These are phyloP conservation scores for Filosporella fistucella DNA, from an alignment of 495 filamentous ascomycete species.

Conservation along the genomic window DNA sequence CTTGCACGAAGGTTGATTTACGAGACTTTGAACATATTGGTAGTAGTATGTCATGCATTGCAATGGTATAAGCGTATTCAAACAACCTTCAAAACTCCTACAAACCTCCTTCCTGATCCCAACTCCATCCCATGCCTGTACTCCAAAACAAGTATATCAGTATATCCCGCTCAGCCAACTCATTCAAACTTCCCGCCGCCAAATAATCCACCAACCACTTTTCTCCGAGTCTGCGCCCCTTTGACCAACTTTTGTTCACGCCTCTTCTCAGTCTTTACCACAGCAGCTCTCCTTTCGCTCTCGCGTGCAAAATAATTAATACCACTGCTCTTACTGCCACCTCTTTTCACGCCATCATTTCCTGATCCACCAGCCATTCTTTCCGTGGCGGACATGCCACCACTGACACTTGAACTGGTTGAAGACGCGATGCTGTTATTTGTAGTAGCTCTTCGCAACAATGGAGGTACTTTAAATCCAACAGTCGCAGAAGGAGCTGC, in stretches of 20 bases:
- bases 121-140: not conserved
- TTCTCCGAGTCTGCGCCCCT: slow-evolving; percentile 50
- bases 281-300: slow-evolving; percentile 52
- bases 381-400: slow-evolving; percentile 27
- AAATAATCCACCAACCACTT: slow-evolving; percentile 46
- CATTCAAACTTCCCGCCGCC: slow-evolving; percentile 36
- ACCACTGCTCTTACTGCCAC: slow-evolving; percentile 61
- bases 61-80: slow-evolving; percentile 73
- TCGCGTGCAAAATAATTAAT: slow-evolving; percentile 82
- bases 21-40: too few species aligned
- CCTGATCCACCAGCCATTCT: slow-evolving; percentile 30
- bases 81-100: slow-evolving; percentile 54
- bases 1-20: too few species aligned
- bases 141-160: not conserved
- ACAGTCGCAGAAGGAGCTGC: slow-evolving; percentile 33
- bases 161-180: too few species aligned
- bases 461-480: slow-evolving; percentile 67
- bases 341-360: slow-evolving; percentile 31
- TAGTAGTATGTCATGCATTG: too few species aligned
- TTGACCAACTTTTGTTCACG: slow-evolving; percentile 65
- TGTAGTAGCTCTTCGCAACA: slow-evolving; percentile 75
- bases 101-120: not conserved
- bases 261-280: slow-evolving; percentile 57
- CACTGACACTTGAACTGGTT: slow-evolving; percentile 18
- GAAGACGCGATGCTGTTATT: slow-evolving; percentile 42